Base-by-base conservation (phyloP, 129 eudicot species). In the Helianthus annuus region DNA sequence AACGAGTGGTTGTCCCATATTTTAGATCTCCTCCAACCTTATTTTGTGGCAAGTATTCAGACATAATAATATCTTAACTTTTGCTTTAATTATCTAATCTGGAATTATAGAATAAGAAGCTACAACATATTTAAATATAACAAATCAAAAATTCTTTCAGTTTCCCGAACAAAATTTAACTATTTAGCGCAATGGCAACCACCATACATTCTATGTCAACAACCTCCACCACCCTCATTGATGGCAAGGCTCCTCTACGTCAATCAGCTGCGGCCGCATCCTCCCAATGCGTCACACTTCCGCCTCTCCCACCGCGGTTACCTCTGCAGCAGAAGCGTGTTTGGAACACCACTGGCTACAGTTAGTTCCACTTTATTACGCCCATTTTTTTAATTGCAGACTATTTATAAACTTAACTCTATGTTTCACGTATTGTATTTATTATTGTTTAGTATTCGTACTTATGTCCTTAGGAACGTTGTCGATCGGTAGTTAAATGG, bases 311-410 rank as follows among this genome's bases (percentile, higher is more conserved):
- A 27, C 73, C 84, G n/a, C 87, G 79, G 2, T 61, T 77, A 13
- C 83, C 75, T 39, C 67, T 65, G 46, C 91, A 83, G 32, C 68
- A 72, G 55, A 77, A 69, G 77, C 90, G 90, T 48, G 66, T 32
- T 61, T 65, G 78, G 72, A 93, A 85, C 78, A 78, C 96, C 73
- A 78, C 92, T 3, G 83, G 84, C 77, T 93, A 73, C 53, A 85
- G 98, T 93, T 76, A 82, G 90, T 80, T 42, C n/a, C 42, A 56
- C 66, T 69, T 61, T 42, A 7, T 7, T 4, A 7, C 46, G 0
- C 10, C 10, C 10, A 42, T 2, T 1, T 42, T 42, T 42, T 39
- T 40, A 5, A 40, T 40, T 8, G 45, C 0, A 5, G 45, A 8
- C 6, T 40, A 6, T 40, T 40, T 40, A 5, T 6, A 39, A 39